Evolutionary conservation across 768 basidiomycete species (phyloP).

Genomic region (Sporobolomyces pararoseus): DNA sequence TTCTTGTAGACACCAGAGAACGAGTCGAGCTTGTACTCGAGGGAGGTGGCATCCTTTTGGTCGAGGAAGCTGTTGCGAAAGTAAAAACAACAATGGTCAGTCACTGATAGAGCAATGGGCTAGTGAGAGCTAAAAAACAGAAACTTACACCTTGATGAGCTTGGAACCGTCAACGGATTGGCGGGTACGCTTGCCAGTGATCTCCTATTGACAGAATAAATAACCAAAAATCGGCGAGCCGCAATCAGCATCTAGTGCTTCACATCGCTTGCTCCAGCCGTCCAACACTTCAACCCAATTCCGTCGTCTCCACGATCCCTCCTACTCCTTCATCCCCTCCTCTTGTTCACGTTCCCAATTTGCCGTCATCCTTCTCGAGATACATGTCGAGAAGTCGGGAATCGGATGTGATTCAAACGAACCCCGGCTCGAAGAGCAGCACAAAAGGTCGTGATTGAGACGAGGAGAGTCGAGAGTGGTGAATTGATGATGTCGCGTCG

Average conservation of each 20-base stretch:
- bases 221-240: slow-evolving; percentile 32
- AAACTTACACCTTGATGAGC: slow-evolving; percentile 90
- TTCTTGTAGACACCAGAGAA: slow-evolving; percentile 88
- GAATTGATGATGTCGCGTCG: background rate
- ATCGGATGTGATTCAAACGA: too few species aligned
- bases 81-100: background rate
- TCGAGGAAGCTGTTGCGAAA: slow-evolving; percentile 73
- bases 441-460: background rate
- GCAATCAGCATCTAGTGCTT: slow-evolving; percentile 38
- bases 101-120: background rate
- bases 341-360: background rate
- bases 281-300: slow-evolving; percentile 1
- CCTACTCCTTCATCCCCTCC: background rate
- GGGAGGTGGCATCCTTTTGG: slow-evolving; percentile 91
- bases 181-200: slow-evolving; percentile 96
- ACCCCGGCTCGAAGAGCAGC: background rate
- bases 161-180: slow-evolving; percentile 89
- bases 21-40: slow-evolving; percentile 99
- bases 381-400: background rate
- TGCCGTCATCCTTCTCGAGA: slow-evolving; percentile 9
- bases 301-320: background rate
- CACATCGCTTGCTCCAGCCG: slow-evolving; percentile 40
- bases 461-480: background rate
- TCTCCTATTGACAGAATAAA: slow-evolving; percentile 54
- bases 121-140: background rate